Conservation (phyloP, 2,329 filamentous ascomycete genomes). For the Alternaria sp. region DNA sequence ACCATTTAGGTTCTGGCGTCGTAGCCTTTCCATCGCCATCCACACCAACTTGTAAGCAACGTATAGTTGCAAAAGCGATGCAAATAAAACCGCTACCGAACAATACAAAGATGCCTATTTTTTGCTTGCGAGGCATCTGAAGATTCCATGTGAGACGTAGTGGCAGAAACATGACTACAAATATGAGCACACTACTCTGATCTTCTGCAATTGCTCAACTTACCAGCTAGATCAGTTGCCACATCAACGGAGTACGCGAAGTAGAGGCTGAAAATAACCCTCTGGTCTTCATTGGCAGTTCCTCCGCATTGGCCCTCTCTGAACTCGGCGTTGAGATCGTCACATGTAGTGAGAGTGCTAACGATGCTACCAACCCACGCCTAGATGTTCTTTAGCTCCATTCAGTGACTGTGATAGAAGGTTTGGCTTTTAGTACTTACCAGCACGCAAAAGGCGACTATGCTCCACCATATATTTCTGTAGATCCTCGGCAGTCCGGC, state of each 20-base stretch:
- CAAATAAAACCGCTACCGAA: slow-evolving; percentile 30
- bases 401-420: not conserved
- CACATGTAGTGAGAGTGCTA: slow-evolving; percentile 48
- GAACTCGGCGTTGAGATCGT: slow-evolving; percentile 49
- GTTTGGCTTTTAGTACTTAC: not conserved
- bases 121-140: slow-evolving; percentile 43
- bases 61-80: slow-evolving; percentile 30
- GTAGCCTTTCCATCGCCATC: slow-evolving; percentile 26
- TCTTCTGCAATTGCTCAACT: not conserved
- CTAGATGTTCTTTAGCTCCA: slow-evolving; percentile 22
- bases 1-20: slow-evolving; percentile 43
- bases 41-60: slow-evolving; percentile 43
- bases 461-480: slow-evolving; percentile 48
- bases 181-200: not conserved
- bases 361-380: slow-evolving; percentile 48
- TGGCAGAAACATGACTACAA: slow-evolving; percentile 48
- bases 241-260: slow-evolving; percentile 48
- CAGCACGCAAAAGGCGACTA: slow-evolving; percentile 37
- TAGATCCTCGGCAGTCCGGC: slow-evolving; percentile 34
- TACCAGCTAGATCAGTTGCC: slow-evolving; percentile 46
- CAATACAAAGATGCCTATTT: slow-evolving; percentile 41
- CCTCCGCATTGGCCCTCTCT: slow-evolving; percentile 36
- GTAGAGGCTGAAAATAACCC: slow-evolving; percentile 40
- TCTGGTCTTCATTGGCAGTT: slow-evolving; percentile 18
- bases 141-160: slow-evolving; percentile 49